Evolutionary conservation across 1,284 basidiomycete genomes (phyloP), one percentile per base, ranked within the genome.

Genomic region (Thecaphora thlaspeos): DNA sequence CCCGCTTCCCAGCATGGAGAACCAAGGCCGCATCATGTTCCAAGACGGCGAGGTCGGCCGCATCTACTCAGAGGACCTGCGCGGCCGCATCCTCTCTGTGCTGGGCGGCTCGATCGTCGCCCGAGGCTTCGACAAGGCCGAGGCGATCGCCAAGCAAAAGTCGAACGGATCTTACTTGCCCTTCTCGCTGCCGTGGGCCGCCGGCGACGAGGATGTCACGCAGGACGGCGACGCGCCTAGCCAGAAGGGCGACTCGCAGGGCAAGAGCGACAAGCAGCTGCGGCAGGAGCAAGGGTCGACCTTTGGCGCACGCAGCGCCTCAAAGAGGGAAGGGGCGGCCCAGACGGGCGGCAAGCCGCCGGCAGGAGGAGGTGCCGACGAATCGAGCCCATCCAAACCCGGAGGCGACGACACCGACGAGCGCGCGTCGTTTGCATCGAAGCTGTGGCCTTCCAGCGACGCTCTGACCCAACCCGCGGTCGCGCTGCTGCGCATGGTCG

Each of bases 1-100:
- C 15, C 52, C 46, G 14, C 53, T 75, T 21, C 68, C 70, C 4
- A 73, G 70, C 54, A 70, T 73, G 54, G 48, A 66, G 22, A 57
- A 66, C 19, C 68, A 72, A 19, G 72, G 78, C 14, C 62, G 71
- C 30, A 71, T 77, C 44, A 47, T 59, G 7, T 75, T 80, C 40
- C 64, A 71, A 11, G 61, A 68, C 18, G 53, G 67, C 2, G 63
- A 71, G 15, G 64, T 76, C 22, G 79, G 77, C 22, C 75, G 77
- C 15, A 78, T 80, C 41, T 79, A 78, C 19, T 61, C 54, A 19
- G 38, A 61, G 30, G 67, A 72, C 43, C 45, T 75, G 5, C 46
- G 56, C 7, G 70, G 70, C 9, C 55, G 64, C 37, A 50, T 76
- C 14, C 18, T 75, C 19, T 66, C 73, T 4, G 55, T 73, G 22